Evolutionary conservation across 2,329 filamentous ascomycete genomes (phyloP), one percentile per base, ranked within the genome.

Genomic region (Alternaria solani): DNA sequence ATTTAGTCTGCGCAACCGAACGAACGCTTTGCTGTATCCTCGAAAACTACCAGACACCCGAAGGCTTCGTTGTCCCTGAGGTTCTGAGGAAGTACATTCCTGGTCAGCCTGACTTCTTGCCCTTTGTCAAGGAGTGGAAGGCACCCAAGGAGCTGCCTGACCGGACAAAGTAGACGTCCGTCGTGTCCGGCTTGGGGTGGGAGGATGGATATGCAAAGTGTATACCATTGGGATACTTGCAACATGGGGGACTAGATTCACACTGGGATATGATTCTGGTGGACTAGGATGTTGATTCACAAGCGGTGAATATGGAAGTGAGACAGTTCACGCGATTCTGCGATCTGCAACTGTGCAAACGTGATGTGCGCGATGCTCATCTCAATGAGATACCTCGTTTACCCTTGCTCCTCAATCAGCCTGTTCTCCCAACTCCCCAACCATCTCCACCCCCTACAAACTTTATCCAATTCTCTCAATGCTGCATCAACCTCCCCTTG

Each of bases 1-100:
- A 25, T 2, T 9, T 39, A 20, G 84, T 97, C 39, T 94, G 91
- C 79, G 94, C 94, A 18, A 97, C 94, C 1, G 94, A 96, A 76
- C 87, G 94, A 76, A 93, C 94, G 0, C 85, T 98, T 51, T 98
- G 95, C 85, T 97, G 94, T 78, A 85, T 99, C 43, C 86, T 99
- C 39, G 95, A 99, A 82, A 99, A 98, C 82, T 98, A 94, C 81
- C 95, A 99, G 83, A 95, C 90, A 0, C 89, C 93, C 74, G 91
- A 94, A 68, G 90, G 86, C 78, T 70, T 75, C 66, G 69, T 62
- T 18, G 77, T 79, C 4, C 77, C 76, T 4, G 65, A 77, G 59
- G 75, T 78, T 16, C 64, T 78, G 54, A 61, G 69, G 53, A 79
- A 78, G 81, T 98, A 96, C 79, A 90, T 98, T 52, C 93, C 94